Evolutionary conservation across 768 basidiomycete genomes (phyloP), one percentile per base, ranked within the genome.

Genomic region (Cystofilobasidium capitatum): DNA sequence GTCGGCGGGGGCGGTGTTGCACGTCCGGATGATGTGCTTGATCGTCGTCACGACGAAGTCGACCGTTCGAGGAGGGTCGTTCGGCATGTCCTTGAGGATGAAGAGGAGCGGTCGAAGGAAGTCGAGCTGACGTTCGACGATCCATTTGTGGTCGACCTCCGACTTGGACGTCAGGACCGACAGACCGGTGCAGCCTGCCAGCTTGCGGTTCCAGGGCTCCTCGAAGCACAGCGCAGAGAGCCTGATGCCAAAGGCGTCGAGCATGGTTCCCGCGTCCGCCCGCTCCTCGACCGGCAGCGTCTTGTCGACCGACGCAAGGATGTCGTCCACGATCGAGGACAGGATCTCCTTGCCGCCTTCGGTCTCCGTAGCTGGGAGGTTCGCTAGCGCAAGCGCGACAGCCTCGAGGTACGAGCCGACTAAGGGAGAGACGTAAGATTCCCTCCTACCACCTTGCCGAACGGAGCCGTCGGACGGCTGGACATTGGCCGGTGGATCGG

Each of bases 1-100:
- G 33, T 49, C 49, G 12, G 42, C 7, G 26, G 57, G n/a, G 22
- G 63, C 68, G 44, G 47, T 64, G 69, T 76, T 76, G 69, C 76
- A 76, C 31, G 69, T 57, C n/a, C 73, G 68, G 51, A 80, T 70
- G 42, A 80, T 71, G 57, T 75, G 71, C 57, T 78, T 77, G 68
- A 98, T 80, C n/a, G 89, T 85, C 64, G 88, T 84, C 10, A 85
- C 80, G 24, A 94, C 88, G 57, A 87, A 84, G 37, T 86, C 83
- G 33, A 90, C 84, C 71, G 92, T 85, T 8, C 84, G 83, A 20
- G 92, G 89, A 26, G 92, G 81, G 72, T 97, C 93, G 70, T 84
- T 83, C 0, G 94, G 92, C 73, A 96, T 87, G 74, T 98, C 94
- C 75, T 98, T 96, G 58, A 99, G 80, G 69, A 93, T 86, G 73